Percentiles rank a stretch among this genome's conserved stretches.
Evolutionary conservation across 179 eudicot species (phyloP).

Genomic region (Gypsophila paniculata): DNA sequence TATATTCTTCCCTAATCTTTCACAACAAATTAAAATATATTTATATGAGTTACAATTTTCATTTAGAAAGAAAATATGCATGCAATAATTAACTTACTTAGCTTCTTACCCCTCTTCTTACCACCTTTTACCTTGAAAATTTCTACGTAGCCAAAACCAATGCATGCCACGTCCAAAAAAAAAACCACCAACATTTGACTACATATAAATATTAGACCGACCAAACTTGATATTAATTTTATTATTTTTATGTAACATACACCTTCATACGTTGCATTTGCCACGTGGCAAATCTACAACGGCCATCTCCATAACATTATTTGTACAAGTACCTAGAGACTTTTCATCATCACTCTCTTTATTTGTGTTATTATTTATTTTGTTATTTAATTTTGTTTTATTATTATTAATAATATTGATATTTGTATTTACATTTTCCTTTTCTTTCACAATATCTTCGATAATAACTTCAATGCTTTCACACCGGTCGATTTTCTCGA

Average conservation of each 20-base stretch:
- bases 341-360: slow-evolving; percentile 2
- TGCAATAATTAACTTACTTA: not conserved
- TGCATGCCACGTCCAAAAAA: not conserved
- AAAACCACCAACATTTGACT: too few relatives aligned
- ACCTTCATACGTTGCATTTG: slow-evolving; percentile 7
- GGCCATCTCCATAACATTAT: slow-evolving; percentile 17
- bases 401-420: not conserved
- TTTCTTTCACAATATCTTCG: slow-evolving; percentile 12
- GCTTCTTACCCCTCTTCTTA: not conserved
- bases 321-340: slow-evolving; percentile 14
- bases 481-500: slow-evolving; percentile 23
- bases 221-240: not conserved
- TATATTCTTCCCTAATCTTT: too few relatives aligned
- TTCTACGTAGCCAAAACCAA: not conserved
- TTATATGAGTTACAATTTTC: not conserved
- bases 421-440: not conserved
- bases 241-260: not conserved
- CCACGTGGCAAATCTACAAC: slow-evolving; percentile 1
- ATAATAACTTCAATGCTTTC: slow-evolving; percentile 24
- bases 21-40: not conserved
- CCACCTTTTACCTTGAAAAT: not conserved
- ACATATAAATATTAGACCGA: slow-evolving; percentile 6
- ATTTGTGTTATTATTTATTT: not conserved
- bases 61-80: not conserved
- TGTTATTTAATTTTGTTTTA: not conserved